These are phyloP conservation scores for Exophiala spinifera DNA, from an alignment of 2,329 filamentous ascomycete species.

Conservation along the genomic window DNA sequence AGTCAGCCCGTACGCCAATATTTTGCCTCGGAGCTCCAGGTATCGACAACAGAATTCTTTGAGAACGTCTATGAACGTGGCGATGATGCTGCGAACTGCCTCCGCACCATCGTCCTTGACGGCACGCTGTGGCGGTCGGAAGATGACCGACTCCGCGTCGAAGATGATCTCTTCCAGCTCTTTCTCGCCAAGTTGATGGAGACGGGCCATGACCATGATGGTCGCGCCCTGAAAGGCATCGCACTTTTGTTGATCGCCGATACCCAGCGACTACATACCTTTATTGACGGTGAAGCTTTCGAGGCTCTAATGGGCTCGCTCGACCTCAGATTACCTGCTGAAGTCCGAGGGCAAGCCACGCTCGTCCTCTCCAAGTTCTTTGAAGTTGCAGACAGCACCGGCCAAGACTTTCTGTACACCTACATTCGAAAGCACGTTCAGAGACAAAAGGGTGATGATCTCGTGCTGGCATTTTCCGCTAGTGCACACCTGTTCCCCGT, in stretches of 20 bases:
- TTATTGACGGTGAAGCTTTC: conserved; percentile 66
- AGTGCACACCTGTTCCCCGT: conserved; percentile 85
- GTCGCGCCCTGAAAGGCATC: conserved; percentile 59
- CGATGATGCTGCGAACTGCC: conserved; percentile 45
- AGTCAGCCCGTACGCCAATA: conserved; percentile 42
- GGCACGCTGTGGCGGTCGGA: conserved; percentile 44
- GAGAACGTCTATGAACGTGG: conserved; percentile 49
- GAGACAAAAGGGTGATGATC: conserved; percentile 78
- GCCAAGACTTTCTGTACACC: conserved; percentile 65
- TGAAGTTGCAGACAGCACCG: conserved; percentile 69
- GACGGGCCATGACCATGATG: conserved; percentile 71
- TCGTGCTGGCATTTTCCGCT: conserved; percentile 91
- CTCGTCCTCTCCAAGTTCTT: conserved; percentile 80
- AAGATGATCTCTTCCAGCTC: conserved; percentile 54
- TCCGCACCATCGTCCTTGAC: conserved; percentile 47
- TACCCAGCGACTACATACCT: conserved; percentile 46
- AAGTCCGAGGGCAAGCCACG: conserved; percentile 76
- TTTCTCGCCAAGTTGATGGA: conserved; percentile 88
- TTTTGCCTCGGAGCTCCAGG: conserved; percentile 42
- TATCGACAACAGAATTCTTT: conserved; percentile 47
- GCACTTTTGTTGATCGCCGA: conserved; percentile 57
- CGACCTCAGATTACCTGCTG: conserved; percentile 73
- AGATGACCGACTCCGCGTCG: conserved; percentile 42
- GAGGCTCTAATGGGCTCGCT: conserved; percentile 84
- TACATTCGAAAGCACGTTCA: conserved; percentile 72